Evolutionary conservation across 352 stramenopile genomes (phyloP).

Genomic region (Blastocystis sp.): DNA sequence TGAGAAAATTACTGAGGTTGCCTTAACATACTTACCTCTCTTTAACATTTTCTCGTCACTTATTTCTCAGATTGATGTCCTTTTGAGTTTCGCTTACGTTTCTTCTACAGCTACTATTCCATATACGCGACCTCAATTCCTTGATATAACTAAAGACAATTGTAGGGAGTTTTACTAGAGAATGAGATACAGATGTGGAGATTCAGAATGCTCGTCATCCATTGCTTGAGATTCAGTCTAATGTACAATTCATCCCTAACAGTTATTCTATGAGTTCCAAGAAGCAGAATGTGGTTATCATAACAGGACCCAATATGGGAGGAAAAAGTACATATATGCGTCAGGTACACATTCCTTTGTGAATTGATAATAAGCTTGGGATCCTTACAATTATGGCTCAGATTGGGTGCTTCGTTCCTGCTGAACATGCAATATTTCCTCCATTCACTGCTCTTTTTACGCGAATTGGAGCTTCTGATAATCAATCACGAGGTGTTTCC

Average conservation of each 20-base stretch:
- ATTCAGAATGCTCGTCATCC: slow-evolving; percentile 87
- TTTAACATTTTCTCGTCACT: slow-evolving; percentile 83
- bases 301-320: slow-evolving; percentile 98
- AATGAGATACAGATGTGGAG: slow-evolving; percentile 75
- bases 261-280: slow-evolving; percentile 81
- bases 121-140: slow-evolving; percentile 75
- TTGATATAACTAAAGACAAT: slow-evolving; percentile 56
- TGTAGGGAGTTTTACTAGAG: slow-evolving; percentile 75
- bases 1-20: slow-evolving; percentile 86
- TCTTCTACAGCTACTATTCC: slow-evolving; percentile 78
- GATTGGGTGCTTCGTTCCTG: slow-evolving; percentile 94
- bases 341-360: slow-evolving; percentile 71
- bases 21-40: slow-evolving; percentile 89
- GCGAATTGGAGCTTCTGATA: slow-evolving; percentile 91
- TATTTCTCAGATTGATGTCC: slow-evolving; percentile 88
- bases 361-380: slow-evolving; percentile 30
- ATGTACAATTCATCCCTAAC: slow-evolving; percentile 95
- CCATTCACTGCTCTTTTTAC: slow-evolving; percentile 93
- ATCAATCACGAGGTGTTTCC: slow-evolving; percentile 91
- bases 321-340: slow-evolving; percentile 98
- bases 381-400: slow-evolving; percentile 82
- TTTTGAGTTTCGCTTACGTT: slow-evolving; percentile 87
- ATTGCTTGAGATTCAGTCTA: slow-evolving; percentile 94
- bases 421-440: slow-evolving; percentile 81
- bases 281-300: slow-evolving; percentile 76